Base-by-base conservation (phyloP, 1,284 basidiomycete species). In the Puccinia coronata region DNA sequence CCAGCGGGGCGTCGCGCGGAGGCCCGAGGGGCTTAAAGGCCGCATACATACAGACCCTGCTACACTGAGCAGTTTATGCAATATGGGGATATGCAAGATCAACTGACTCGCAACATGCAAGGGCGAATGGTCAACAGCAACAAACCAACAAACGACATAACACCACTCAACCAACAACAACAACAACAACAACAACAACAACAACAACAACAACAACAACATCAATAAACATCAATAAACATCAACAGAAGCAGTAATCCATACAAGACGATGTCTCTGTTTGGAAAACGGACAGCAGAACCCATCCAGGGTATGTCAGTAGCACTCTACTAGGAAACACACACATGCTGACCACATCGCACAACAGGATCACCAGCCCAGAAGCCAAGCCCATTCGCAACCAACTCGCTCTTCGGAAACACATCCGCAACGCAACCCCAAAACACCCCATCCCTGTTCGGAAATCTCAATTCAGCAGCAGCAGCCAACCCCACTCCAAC, bases 381-480 rank as follows among this genome's bases (percentile, higher is more conserved):
- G 36, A 73, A 73, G 49, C 70, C 70, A 11, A 73, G 70, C 25
- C 70, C 70, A 55, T 73, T 73, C 70, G 53, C 70, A 73, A 73
- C 70, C 18, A 36, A 36, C 51, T 53, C 70, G n/a, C 70, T 73
- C 9, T 73, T 73, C 34, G 70, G 53, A 73, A 51, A 36, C 43
- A 25, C 43, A n/a, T 34, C 36, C n/a, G 18, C 25, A 11, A 73
- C 23, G 1, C 70, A 73, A 73, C 16, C 18, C 36, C 67, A 47
- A 70, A 70, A 53, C 49, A 47, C 49, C 67, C 49, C 53, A 9
- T 57, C 53, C 16, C 34, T 55, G 28, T 55, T 72, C 34, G 39
- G 41, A 41, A 43, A 4, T n/a, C n/a, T n/a, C n/a, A n/a, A n/a
- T n/a, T 61, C 57, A 61, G 57, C 12, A 47, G 47, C 47, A 16